phyloP scores from a whole-genome alignment of 169 alveolate genomes.

The Eimeria acervulina region DNA sequence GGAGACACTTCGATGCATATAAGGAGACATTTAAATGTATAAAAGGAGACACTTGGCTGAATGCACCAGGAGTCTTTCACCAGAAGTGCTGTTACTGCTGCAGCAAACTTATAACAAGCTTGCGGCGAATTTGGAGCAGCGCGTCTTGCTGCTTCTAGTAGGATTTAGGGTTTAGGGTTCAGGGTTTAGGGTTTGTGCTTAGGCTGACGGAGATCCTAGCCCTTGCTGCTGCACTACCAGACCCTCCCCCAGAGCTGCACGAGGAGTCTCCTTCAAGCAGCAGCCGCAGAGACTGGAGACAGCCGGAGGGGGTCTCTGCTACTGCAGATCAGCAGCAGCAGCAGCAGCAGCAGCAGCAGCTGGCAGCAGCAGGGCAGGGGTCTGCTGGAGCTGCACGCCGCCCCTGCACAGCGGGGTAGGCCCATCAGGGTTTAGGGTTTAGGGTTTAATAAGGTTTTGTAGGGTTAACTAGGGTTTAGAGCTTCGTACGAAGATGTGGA shows the following conservation, averaged over 20 bases:
- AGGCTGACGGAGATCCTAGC: background rate
- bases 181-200: conserved; percentile 24
- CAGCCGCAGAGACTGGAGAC: conserved; percentile 18
- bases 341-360: too few species aligned
- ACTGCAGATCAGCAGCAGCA: background rate
- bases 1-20: too few species aligned
- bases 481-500: background rate
- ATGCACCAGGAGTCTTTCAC: too few species aligned
- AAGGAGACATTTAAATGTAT: too few species aligned
- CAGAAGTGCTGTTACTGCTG: too few species aligned
- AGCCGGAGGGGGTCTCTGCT: background rate
- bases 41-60: too few species aligned
- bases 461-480: background rate
- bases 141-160: background rate
- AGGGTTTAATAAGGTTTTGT: background rate
- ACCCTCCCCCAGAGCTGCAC: conserved; percentile 12
- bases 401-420: background rate
- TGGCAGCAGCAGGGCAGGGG: conserved; percentile 27
- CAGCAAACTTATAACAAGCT: background rate
- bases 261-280: conserved; percentile 1
- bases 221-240: background rate
- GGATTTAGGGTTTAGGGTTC: conserved; percentile 23
- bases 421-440: background rate
- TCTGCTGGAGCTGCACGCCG: conserved; percentile 4
- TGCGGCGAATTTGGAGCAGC: background rate